Evolutionary conservation across 495 filamentous ascomycete genomes (phyloP), one percentile per base, ranked within the genome.

Genomic region (Podospora pseudoanserina): DNA sequence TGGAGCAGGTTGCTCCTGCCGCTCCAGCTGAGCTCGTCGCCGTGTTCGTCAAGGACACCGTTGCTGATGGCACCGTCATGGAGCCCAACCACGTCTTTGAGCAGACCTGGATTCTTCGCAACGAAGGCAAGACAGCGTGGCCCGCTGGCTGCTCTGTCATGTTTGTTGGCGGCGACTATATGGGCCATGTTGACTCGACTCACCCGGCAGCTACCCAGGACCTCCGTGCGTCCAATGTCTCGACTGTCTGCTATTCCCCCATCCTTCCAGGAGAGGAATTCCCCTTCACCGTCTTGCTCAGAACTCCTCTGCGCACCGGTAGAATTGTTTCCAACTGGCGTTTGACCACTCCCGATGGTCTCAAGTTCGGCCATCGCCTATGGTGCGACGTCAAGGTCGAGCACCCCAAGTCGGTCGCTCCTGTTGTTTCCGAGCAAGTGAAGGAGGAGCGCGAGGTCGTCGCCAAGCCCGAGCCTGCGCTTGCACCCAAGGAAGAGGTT

Each of bases 291-390:
- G 91, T 99, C 61, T 81, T 88, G 56, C 87, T 99, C 76, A 91
- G 91, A 72, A 90, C 92, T 30, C 92, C 94, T 39, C 80, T 80
- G 23, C 88, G 91, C 55, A 70, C 75, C 55, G 92, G 94, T 26
- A 89, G 90, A 69, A 81, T 88, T 68, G 93, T 97, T 71, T 97
- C 94, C 11, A 97, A 97, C 85, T 99, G 96, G 96, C 92, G 94
- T 67, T 85, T 98, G 72, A 95, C 93, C 70, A 86, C 91, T 60
- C 85, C 89, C 28, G 89, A 94, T 68, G 93, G 94, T 32, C 82
- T 83, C 66, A 88, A 90, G 57, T 97, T 99, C 68, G 95, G 95
- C 60, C 92, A 96, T 80, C 89, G 91, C 73, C 82, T 99, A 49
- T 99, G 95, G 95, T 97, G 94, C 76, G 93, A 97, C 68, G 84